Base-by-base conservation (phyloP, 805 yeast species). In the Myxozyma melibiosi region DNA sequence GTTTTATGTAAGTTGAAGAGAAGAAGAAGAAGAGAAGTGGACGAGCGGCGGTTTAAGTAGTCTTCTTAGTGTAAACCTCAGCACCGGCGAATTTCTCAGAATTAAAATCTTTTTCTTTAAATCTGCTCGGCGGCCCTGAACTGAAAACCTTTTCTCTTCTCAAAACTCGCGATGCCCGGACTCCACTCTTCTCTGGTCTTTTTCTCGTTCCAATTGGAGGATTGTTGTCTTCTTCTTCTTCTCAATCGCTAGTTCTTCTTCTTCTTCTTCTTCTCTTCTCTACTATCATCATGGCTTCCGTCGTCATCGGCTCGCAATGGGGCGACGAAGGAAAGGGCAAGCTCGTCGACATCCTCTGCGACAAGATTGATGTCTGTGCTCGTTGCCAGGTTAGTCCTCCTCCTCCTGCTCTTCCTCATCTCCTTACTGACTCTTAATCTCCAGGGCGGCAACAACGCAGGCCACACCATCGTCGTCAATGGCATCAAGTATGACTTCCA, bases 301-400 rank as follows among this genome's bases (percentile, higher is more conserved):
- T 94, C 64, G 99, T 94, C 53, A 80, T 94, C 69, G 99, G 99
- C 58, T 79, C 98, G 75, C 99, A 94, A 76, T 94, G 99, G 99
- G 99, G 99, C 64, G 99, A 94, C 72, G 99, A 94, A 83, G 99
- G 99, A 72, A 94, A 94, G 73, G 99, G 99, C 57, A 94, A 94
- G 75, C 81, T 94, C 57, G 99, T 94, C 48, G 99, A 94, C 73
- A 78, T 94, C 55, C 80, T 94, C 51, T 95, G 98, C 75, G 98
- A 92, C 69, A 84, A 89, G 65, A 86, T 94, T 67, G 98, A 94
- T 66, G 92, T 94, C 40, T 95, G 97, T 73, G 97, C 98, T 28
- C 83, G 99, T 73, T 92, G 98, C 76, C 78, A 74, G 66, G 66
- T 63, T 5, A 22, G 63, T 46, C 14, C 25, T n/a, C 24, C 13